Conservation (phyloP, 108 stramenopile genomes). For the Discostella stelligeroides region DNA sequence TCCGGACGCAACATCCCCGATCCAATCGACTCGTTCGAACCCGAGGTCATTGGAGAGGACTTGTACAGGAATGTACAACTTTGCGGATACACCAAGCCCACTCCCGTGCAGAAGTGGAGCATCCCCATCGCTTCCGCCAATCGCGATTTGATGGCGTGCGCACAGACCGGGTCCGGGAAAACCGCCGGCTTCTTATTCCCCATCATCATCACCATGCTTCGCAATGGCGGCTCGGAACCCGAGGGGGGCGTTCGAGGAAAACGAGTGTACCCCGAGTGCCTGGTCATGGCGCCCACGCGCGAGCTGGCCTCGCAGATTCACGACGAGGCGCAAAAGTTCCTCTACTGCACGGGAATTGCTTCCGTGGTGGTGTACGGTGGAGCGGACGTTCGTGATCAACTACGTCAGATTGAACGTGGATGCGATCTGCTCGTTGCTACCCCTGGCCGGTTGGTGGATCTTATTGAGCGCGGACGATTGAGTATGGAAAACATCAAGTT, state of each 20-base stretch:
- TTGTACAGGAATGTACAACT: conserved; percentile 90
- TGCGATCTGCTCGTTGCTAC: conserved; percentile 98
- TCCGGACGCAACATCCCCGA: conserved; percentile 86
- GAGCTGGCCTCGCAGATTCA: conserved; percentile 98
- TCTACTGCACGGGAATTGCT: conserved; percentile 95
- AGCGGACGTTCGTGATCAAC: conserved; percentile 92
- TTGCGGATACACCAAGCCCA: conserved; percentile 94
- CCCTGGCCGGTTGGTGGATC: conserved; percentile 96
- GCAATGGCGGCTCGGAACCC: conserved; percentile 75
- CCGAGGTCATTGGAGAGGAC: conserved; percentile 90
- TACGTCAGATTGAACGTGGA: conserved; percentile 82
- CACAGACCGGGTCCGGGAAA: conserved; percentile 95
- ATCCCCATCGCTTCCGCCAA: conserved; percentile 90
- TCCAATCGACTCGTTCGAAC: conserved; percentile 87
- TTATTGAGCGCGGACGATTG: conserved; percentile 91
- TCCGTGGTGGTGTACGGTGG: conserved; percentile 94
- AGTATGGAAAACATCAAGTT: conserved; percentile 83
- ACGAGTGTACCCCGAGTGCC: conserved; percentile 77
- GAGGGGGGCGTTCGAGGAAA: conserved; percentile 53
- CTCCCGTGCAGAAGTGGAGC: conserved; percentile 99
- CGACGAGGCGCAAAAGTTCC: conserved; percentile 95
- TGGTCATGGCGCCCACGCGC: conserved; percentile 97
- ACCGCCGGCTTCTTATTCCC: conserved; percentile 98
- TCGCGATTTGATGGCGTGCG: conserved; percentile 94
- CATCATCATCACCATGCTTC: conserved; percentile 91